Evolutionary conservation across 2,329 filamentous ascomycete species (phyloP), one percentile per base, ranked within the genome.

Genomic region (Orbilia brochopaga): DNA sequence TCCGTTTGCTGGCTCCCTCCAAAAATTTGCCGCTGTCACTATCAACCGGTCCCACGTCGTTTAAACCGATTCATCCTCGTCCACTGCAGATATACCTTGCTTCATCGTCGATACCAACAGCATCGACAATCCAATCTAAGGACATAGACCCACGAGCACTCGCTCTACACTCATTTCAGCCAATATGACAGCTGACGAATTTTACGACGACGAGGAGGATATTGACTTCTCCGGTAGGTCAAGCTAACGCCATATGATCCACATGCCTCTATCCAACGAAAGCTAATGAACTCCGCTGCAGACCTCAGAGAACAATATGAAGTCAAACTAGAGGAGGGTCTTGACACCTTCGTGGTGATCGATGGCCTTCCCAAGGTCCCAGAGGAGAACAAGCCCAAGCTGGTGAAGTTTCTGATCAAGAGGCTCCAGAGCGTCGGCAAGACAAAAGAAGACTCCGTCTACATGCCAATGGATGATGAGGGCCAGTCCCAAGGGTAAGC

Each of bases 271-370:
- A 59, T 73, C 76, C 75, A 76, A 77, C 78, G 78, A 78, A 78
- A 75, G 44, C 75, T 74, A 69, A 74, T 74, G 52, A 75, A 67
- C 27, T 42, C 35, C 44, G 50, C 7, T 67, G 64, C 74, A 85
- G 93, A 99, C 82, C 85, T 99, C 76, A 87, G 88, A 80, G 92
- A 95, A 80, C 91, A 95, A 81, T 97, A 92, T 80, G 92, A 97
- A 82, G 92, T 97, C 74, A 91, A 93, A 79, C 85, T 97, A 75
- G 94, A 99, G 80, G 91, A 96, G 81, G 94, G 94, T 69, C 89
- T 97, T 78, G 94, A 99, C 80, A 90, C 92, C 75, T 99, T 99
- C 79, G 90, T 99, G 75, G 92, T 97, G 74, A 86, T 97, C 79
- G 94, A 99, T 81, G 94, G 94, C 75, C 87, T 99, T 48, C 94